Conservation (phyloP, 768 basidiomycete species). For the Ramaria sp. region DNA sequence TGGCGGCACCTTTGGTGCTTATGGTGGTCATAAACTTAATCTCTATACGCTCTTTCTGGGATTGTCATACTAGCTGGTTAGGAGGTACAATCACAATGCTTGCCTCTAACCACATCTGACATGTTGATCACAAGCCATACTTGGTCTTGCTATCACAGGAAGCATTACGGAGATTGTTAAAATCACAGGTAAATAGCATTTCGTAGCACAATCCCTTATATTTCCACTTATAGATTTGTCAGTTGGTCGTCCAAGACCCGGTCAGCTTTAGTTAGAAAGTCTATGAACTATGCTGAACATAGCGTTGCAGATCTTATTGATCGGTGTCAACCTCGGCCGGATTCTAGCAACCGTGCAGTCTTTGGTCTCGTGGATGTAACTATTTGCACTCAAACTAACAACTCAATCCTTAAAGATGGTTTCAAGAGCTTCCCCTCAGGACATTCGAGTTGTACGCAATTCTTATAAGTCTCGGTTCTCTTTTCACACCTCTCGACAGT, state of each 20-base stretch:
- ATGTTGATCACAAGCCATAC: conserved; percentile 37
- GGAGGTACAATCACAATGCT: conserved; percentile 29
- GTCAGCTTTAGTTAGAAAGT: conserved; percentile 23
- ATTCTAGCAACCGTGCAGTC: conserved; percentile 44
- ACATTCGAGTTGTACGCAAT: conserved; percentile 67
- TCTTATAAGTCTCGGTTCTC: neutral
- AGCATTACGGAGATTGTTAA: conserved; percentile 78
- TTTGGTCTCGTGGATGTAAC: conserved; percentile 65
- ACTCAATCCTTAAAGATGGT: conserved; percentile 56
- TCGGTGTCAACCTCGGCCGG: conserved; percentile 59
- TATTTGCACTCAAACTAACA: conserved; percentile 69
- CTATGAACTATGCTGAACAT: neutral
- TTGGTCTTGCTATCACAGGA: conserved; percentile 68
- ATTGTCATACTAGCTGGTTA: conserved; percentile 60
- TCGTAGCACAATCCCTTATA: neutral
- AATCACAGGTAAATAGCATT: conserved; percentile 30
- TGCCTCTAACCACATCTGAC: neutral
- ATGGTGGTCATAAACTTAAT: conserved; percentile 59
- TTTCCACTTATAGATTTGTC: conserved; percentile 15
- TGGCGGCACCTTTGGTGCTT: conserved; percentile 57
- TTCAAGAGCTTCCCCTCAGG: conserved; percentile 91
- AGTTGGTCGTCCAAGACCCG: conserved; percentile 85
- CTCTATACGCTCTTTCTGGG: conserved; percentile 81
- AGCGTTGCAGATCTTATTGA: conserved; percentile 41
- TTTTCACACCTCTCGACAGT: conserved; percentile 31